These are phyloP conservation scores for Stephania japonica DNA, from an alignment of 164 flowering plant species.

Conservation along the genomic window DNA sequence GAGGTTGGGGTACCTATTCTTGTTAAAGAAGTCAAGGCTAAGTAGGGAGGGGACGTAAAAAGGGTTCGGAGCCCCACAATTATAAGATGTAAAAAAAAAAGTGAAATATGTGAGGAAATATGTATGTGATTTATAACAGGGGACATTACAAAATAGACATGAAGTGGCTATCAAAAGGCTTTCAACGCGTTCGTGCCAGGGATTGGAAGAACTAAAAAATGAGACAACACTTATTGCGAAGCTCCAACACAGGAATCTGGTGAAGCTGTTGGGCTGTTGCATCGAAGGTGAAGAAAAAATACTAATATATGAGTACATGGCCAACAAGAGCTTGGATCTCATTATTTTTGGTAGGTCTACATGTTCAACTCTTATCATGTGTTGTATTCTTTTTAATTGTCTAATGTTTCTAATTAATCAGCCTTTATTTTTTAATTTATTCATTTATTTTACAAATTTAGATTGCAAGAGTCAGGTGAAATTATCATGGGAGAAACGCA, in stretches of 20 bases:
- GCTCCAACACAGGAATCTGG: conserved; percentile 10
- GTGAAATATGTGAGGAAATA: too few relatives aligned
- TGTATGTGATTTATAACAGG: background rate
- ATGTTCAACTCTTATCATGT: background rate
- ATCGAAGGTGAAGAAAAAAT: conserved; percentile 5
- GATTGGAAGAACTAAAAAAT: conserved; percentile 9
- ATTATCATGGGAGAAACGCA: background rate
- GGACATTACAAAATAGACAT: background rate
- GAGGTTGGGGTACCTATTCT: too few relatives aligned
- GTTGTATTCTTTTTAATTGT: background rate
- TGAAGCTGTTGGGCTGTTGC: conserved; percentile 10
- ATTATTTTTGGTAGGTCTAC: background rate
- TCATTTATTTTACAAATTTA: background rate
- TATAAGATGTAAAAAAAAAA: too few relatives aligned
- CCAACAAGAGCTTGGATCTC: conserved; percentile 5
- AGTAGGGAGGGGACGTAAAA: too few relatives aligned
- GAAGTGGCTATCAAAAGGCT: background rate
- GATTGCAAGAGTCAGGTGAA: background rate
- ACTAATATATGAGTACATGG: conserved; percentile 3
- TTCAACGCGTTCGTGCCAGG: conserved; percentile 1
- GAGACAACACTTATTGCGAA: conserved; percentile 7
- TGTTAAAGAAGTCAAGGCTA: too few relatives aligned
- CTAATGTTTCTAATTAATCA: background rate
- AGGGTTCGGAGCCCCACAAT: too few relatives aligned
- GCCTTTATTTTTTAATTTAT: too few relatives aligned